Base-by-base conservation (phyloP, 768 basidiomycete genomes). In the Coprinellus aureogranulatus region DNA sequence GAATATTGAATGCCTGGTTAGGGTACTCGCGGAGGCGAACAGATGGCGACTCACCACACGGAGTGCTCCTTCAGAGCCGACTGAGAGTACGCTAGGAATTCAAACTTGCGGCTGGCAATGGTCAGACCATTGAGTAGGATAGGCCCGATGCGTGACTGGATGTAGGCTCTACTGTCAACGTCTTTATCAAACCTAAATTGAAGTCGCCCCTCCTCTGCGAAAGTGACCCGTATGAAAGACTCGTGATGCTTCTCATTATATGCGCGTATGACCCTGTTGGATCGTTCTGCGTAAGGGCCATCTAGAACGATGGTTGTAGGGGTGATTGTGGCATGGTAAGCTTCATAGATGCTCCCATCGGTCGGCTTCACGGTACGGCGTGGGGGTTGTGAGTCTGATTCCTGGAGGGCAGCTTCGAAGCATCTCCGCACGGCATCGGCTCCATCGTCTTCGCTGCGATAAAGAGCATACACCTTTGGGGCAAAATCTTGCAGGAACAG, bases 21-120 rank as follows among this genome's bases (percentile, higher is more conserved):
- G n/a, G 18, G 1, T 6, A 37, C 26, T 54, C 12, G 11, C 48
- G n/a, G 40, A 27, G 14, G 16, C 26, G 20, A 40, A 26, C 47
- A 40, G 18, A 4, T 42, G 27, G 25, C 12, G 34, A 63, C 73
- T 44, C 44, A 79, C 83, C 83, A 85, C 2, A 85, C 82, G 22
- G 82, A 70, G 59, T 85, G 83, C 48, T 86, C 82, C 60, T 85
- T 88, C n/a, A 90, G 71, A 0, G 89, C 86, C 3, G 88, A 89
- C 62, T 85, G 85, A 0, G 88, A 89, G 68, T 89, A 90, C 0
- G 85, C 88, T 14, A 91, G 74, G 63, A 89, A 89, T 0, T 77
- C 59, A 62, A 88, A 90, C 9, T 65, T 63, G 34, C 82, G 74
- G 1, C 81, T 80, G 2, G 81, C 85, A 31, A 91, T 76, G 2